Evolutionary conservation across 441 rosid genomes (phyloP), one percentile per base, ranked within the genome.

Genomic region (Mallotus repandus): DNA sequence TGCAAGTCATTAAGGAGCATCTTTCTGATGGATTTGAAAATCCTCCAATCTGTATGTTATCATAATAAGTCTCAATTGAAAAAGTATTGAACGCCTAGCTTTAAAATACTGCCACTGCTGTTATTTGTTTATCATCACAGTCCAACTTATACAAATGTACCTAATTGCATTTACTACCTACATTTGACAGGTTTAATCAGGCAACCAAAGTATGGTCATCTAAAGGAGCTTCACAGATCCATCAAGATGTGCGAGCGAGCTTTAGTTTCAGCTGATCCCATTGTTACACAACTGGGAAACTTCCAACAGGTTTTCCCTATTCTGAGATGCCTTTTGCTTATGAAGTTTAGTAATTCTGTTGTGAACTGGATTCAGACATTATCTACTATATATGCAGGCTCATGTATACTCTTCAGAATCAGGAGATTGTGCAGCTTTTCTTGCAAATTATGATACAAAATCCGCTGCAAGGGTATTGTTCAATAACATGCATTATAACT

Each of bases 391-490:
- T 75, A 84, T 19, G 15, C 83, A 95, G 98, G 97, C 97, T 81
- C 82, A 91, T 74, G 86, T 91, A 25, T 96, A 85, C 85, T 77
- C 94, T 53, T 65, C 97, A 70, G 89, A 91, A 80, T 89, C 94
- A n/a, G 96, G 97, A 61, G 86, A 83, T 32, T 96, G 99, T 83
- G 90, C 97, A 14, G 97, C 99, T 82, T 96, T 96, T 81, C 97
- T 96, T 6, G 87, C 97, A 50, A 96, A 96, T 84, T 90, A 93
- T 66, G 97, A 96, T 72, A 84, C 96, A 38, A 88, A 93, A 75
- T 90, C 94, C 15, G 81, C 97, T 53, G 86, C 89, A 68, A 88
- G 88, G 82, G 91, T 93, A 58, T 45, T 90, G 83, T 93, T 96
- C 84, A 93, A 91, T 70, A 96, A 91, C 81, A 91, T 91, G 91